Evolutionary conservation across 345 rosid genomes (phyloP).

Genomic region (Moricandia arvensis): DNA sequence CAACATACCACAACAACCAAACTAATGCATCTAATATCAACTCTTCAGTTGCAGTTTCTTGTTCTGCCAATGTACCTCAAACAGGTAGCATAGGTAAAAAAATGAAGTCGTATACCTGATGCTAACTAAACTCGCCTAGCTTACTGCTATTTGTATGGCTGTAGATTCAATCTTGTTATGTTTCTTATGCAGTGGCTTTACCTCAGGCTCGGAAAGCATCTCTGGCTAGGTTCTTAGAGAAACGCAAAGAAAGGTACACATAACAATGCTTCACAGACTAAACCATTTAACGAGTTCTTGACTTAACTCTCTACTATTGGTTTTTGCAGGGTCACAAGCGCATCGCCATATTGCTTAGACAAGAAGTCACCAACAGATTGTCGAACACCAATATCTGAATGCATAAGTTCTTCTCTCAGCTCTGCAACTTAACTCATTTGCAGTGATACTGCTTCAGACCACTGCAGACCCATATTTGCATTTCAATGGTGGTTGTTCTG

Average conservation of each 20-base stretch:
- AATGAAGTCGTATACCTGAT: not conserved
- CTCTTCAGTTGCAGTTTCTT: not conserved
- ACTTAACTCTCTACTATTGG: not conserved
- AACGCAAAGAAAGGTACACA: conserved; percentile 73
- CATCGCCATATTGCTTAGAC: conserved; percentile 48
- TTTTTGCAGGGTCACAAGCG: conserved; percentile 44
- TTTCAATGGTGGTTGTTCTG: not conserved
- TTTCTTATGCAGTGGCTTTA: conserved; percentile 50
- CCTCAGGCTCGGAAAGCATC: conserved; percentile 86
- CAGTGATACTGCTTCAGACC: conserved; percentile 11
- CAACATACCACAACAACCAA: conserved; percentile 31
- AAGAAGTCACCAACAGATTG: conserved; percentile 36
- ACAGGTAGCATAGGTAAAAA: conserved; percentile 43
- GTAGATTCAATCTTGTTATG: not conserved
- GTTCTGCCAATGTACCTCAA: conserved; percentile 39
- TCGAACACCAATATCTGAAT: conserved; percentile 33
- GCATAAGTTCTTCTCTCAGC: conserved; percentile 40
- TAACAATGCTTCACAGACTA: not conserved
- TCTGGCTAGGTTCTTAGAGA: conserved; percentile 77
- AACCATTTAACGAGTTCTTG: conserved; percentile 22
- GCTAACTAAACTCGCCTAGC: not conserved
- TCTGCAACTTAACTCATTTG: conserved; percentile 38
- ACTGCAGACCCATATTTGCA: not conserved
- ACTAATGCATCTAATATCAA: conserved; percentile 31
- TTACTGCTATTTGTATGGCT: not conserved